phyloP scores from a whole-genome alignment of 2,329 filamentous ascomycete genomes.

The Geosmithia morbida region DNA sequence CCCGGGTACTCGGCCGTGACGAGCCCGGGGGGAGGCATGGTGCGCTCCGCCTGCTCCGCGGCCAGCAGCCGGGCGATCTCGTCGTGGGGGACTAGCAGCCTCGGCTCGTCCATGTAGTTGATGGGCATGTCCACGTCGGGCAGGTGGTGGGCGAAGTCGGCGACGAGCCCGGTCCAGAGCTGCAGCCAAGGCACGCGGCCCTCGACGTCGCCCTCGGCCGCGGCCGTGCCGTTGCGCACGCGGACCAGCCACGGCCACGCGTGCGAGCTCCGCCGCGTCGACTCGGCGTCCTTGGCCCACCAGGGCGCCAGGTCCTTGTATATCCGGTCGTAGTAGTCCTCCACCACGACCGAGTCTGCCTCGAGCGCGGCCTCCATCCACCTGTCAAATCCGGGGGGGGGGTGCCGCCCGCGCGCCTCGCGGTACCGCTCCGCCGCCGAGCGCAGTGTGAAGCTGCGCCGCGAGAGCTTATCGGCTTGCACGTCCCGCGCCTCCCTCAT shows the following conservation, averaged over 20 bases:
- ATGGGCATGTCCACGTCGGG: slow-evolving; percentile 55
- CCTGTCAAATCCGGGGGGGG: slow-evolving; percentile 47
- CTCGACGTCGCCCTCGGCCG: slow-evolving; percentile 20
- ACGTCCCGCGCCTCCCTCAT: slow-evolving; percentile 28
- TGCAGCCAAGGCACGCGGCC: slow-evolving; percentile 28
- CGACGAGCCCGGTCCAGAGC: slow-evolving; percentile 33
- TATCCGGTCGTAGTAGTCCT: slow-evolving; percentile 51
- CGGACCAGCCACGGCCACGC: slow-evolving; percentile 29
- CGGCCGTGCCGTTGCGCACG: slow-evolving; percentile 29
- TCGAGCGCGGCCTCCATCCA: slow-evolving; percentile 42
- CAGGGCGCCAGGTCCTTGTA: slow-evolving; percentile 48
- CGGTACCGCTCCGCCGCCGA: slow-evolving; percentile 42
- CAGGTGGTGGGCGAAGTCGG: slow-evolving; percentile 34
- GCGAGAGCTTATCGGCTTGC: slow-evolving; percentile 25
- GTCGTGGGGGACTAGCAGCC: slow-evolving; percentile 45
- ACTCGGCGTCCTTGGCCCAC: slow-evolving; percentile 36
- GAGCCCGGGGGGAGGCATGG: slow-evolving; percentile 24
- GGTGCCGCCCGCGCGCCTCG: slow-evolving; percentile 39
- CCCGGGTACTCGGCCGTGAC: slow-evolving; percentile 29
- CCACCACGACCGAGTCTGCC: slow-evolving; percentile 39
- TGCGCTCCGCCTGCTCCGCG: slow-evolving; percentile 28
- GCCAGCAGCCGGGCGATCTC: slow-evolving; percentile 34
- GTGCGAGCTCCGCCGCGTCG: slow-evolving; percentile 22
- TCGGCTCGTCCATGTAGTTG: slow-evolving; percentile 49
- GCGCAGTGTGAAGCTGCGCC: slow-evolving; percentile 31